A percentile compares a stretch with the other conserved stretches of the same genome.
phyloP scores from a whole-genome alignment of 768 basidiomycete genomes.

The Hericium rajendrae region DNA sequence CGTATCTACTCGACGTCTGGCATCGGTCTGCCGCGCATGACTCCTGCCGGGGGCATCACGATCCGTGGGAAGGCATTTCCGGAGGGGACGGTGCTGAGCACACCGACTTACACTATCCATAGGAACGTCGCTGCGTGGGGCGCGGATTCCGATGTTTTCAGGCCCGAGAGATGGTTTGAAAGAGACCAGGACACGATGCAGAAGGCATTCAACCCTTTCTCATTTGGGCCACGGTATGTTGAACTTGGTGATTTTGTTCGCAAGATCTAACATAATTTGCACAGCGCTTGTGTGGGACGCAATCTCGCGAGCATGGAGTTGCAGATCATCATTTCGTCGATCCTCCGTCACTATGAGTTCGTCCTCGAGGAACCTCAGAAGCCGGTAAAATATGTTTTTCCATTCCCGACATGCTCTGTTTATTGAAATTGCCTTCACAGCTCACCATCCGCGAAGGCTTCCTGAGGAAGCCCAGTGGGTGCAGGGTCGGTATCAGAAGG shows the following conservation, averaged over 20 bases:
- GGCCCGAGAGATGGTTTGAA: constrained; percentile 85
- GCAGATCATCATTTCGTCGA: constrained; percentile 70
- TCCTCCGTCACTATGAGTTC: constrained; percentile 68
- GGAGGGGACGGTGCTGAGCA: constrained; percentile 67
- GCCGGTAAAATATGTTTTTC: constrained; percentile 31
- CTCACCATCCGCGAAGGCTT: constrained; percentile 78
- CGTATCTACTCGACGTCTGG: constrained; percentile 79
- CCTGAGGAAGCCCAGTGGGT: constrained; percentile 71
- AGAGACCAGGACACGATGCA: constrained; percentile 49
- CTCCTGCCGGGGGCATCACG: constrained; percentile 65
- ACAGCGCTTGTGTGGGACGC: constrained; percentile 73
- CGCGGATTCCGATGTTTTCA: constrained; percentile 57
- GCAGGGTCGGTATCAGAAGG: constrained; percentile 63
- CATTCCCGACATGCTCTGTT: background rate
- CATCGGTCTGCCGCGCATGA: constrained; percentile 73
- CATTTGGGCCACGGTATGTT: constrained; percentile 64
- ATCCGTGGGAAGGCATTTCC: constrained; percentile 52
- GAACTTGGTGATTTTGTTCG: background rate
- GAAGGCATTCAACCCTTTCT: constrained; percentile 80
- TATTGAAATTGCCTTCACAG: constrained; percentile 23
- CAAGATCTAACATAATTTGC: background rate
- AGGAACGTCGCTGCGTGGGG: constrained; percentile 70
- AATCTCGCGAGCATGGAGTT: constrained; percentile 78
- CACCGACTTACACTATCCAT: constrained; percentile 80
- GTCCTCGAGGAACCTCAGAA: constrained; percentile 52